Conservation (phyloP, 2,329 filamentous ascomycete genomes). For the Aspergillus puulaauensis region DNA sequence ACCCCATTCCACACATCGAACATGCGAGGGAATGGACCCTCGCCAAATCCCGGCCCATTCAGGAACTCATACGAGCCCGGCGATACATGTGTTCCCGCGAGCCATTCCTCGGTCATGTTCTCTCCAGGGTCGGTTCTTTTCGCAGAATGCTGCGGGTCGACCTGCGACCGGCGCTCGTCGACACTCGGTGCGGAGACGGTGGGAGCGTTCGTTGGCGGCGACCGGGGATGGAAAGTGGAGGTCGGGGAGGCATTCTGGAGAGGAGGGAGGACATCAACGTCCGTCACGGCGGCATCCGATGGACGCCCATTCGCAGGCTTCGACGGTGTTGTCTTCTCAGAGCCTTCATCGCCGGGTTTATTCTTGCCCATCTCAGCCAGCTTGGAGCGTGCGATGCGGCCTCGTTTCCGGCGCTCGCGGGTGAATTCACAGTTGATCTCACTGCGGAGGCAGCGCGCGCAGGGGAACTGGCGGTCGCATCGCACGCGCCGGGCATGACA, state of each 20-base stretch:
- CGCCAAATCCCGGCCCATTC: constrained; percentile 24
- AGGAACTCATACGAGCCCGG: constrained; percentile 33
- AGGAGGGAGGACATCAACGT: constrained; percentile 18
- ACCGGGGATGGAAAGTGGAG: constrained; percentile 25
- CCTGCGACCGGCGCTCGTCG: constrained; percentile 28
- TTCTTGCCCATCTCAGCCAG: constrained; percentile 55
- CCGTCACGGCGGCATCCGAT: background rate
- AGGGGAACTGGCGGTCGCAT: constrained; percentile 88
- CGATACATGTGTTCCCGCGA: constrained; percentile 32
- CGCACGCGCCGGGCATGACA: constrained; percentile 92
- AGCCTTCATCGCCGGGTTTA: background rate
- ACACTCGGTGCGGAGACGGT: constrained; percentile 30
- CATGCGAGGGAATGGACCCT: constrained; percentile 29
- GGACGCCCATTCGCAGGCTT: background rate
- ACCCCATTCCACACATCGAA: constrained; percentile 34
- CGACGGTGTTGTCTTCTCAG: constrained; percentile 1
- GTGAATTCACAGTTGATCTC: constrained; percentile 73
- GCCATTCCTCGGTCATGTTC: constrained; percentile 35
- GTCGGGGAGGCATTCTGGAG: constrained; percentile 24
- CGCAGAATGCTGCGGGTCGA: constrained; percentile 19
- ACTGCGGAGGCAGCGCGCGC: constrained; percentile 85
- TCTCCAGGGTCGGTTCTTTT: constrained; percentile 18
- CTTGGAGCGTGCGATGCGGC: constrained; percentile 72
- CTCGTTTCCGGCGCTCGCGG: constrained; percentile 88
- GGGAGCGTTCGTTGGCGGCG: constrained; percentile 29